Evolutionary conservation across 768 basidiomycete genomes (phyloP).

Genomic region (Hebeloma cylindrosporum): DNA sequence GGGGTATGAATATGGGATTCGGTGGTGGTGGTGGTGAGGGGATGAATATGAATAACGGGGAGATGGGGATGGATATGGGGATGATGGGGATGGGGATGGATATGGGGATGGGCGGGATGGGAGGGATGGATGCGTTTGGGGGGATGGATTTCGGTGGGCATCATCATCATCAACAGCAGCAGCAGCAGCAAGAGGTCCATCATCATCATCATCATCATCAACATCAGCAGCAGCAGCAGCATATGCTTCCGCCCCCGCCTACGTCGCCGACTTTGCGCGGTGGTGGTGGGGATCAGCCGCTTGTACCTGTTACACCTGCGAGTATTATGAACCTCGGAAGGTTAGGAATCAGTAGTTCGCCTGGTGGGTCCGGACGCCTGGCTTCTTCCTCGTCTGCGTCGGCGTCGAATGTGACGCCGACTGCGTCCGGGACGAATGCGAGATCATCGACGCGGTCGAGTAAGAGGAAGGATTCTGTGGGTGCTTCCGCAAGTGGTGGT

Average conservation of each 20-base stretch:
- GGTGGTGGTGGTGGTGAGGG: constrained; percentile 5
- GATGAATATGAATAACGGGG: constrained; percentile 10
- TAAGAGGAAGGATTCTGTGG: constrained; percentile 11
- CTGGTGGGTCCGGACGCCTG: constrained; percentile 12
- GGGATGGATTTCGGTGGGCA: constrained; percentile 17
- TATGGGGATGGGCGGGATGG: constrained; percentile 9
- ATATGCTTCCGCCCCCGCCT: constrained; percentile 1
- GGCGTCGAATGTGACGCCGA: constrained; percentile 3
- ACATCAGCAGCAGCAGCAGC: constrained; percentile 3
- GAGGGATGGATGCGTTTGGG: constrained; percentile 11
- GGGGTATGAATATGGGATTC: neutral
- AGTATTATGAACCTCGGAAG: constrained; percentile 88
- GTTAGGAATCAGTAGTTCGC: constrained; percentile 43
- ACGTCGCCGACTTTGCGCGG: neutral
- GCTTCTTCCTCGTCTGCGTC: constrained; percentile 8
- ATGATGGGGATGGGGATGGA: constrained; percentile 14
- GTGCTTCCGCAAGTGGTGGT: constrained; percentile 7
- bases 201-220: constrained; percentile 10
- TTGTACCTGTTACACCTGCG: constrained; percentile 85
- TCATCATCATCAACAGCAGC: constrained; percentile 15
- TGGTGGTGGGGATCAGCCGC: too few species aligned
- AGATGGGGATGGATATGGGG: constrained; percentile 5
- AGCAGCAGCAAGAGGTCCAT: constrained; percentile 9
- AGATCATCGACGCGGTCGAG: constrained; percentile 13
- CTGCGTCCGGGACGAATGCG: neutral